Evolutionary conservation across 768 basidiomycete genomes (phyloP), one percentile per base, ranked within the genome.

Genomic region (Strobilomyces dryophilus): DNA sequence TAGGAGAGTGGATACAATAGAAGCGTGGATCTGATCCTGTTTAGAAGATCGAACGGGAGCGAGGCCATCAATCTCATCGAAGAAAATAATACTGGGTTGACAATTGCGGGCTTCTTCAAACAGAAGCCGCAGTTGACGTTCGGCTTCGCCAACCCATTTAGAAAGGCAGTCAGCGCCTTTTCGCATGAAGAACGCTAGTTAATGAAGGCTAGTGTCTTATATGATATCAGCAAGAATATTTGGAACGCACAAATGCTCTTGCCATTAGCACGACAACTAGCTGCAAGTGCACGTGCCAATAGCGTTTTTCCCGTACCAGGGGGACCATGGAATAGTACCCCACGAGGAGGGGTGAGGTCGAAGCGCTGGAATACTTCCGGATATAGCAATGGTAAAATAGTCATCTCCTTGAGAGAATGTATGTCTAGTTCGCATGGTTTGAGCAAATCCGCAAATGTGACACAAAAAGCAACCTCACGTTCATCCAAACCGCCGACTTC

Each of bases 81-180:
- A 98, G 75, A 99, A 99, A 65, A 99, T 98, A 71, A 98, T 98
- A 58, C 87, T 89, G 0, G 97, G 95, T 63, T 98, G 95, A 47
- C 83, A 88, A 48, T 86, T 84, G 45, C 85, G 81, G 1, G 97
- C 97, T 74, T 98, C 95, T 58, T 98, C 95, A 67, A 99, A 99
- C 14, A 98, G 77, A 37, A 98, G 79, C 1, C 97, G 84, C 3
- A 99, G 79, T 67, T 98, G 95, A 2, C 97, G 84, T 66, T 98
- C 97, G 6, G 97, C 95, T 73, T 99, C 97, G 48, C 97, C 97
- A 12, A 99, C 97, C 95, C 95, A 99, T 74, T 99, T 99, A 8
- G 93, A 95, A 27, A 98, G 78, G 60, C 90, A 92, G 70, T 99
- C 97, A 32, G 97, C 97, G 18, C 97, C 97, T 73, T 99, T 99